Evolutionary conservation across 2,329 filamentous ascomycete genomes (phyloP), one percentile per base, ranked within the genome.

Genomic region (Cryoendolithus antarcticus): DNA sequence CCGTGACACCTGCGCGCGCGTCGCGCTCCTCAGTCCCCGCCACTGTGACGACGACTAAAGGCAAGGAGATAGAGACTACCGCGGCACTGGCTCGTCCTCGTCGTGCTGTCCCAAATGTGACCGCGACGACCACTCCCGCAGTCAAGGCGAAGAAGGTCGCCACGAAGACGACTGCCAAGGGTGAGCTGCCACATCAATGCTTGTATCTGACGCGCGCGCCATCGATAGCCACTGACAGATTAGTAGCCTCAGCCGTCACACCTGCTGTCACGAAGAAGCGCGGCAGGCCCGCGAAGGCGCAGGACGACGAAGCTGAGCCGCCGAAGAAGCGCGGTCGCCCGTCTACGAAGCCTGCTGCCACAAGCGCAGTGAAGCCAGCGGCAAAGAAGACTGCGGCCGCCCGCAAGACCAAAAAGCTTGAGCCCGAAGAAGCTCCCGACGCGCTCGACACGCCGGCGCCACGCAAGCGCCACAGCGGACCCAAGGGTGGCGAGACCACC

Each of bases 301-400:
- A 37, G 4, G 42, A 42, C 10, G 34, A 37, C 2, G 35, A 32
- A n/a, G 42, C 41, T 9, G 41, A 43, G 28, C 40, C 44, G 34
- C 45, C 52, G 4, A 57, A 55, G 46, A 57, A 54, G 46, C 53
- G 54, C 32, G 55, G 53, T 37, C 42, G 53, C 13, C 48, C 53
- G n/a, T 34, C 48, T 7, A 47, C 47, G 30, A 39, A 34, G 7
- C n/a, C n/a, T n/a, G n/a, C n/a, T n/a, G 29, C 42, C 12, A 30
- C 34, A 9, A 13, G 33, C 19, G 34, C 38, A 9, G n/a, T n/a
- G n/a, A n/a, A n/a, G n/a, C n/a, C n/a, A n/a, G 35, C 42, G 10
- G 38, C 40, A 4, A 35, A 42, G 6, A 11, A 40, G 13, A 37
- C 44, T 10, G 37, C 35, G n/a, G 40, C 43, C 11, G 39, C 37